Evolutionary conservation across 306 rosid species (phyloP), one percentile per base, ranked within the genome.

Genomic region (Gastrolobium bilobum): DNA sequence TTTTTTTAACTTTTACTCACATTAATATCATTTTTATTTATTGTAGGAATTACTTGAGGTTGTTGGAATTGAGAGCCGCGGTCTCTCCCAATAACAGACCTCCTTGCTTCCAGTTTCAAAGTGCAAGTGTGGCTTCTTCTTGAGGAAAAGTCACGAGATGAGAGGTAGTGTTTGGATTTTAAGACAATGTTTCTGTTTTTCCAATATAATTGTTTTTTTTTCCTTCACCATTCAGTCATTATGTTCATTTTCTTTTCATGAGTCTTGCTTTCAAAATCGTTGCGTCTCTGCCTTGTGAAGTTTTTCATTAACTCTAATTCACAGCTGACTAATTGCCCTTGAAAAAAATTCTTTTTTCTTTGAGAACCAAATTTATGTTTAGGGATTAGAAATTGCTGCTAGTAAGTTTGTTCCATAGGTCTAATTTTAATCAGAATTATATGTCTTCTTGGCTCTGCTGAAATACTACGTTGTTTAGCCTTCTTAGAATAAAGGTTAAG

Each of bases 41-140:
- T 26, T 84, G 65, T 89, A 92, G 92, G 96, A 90, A 88, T 81
- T 92, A 78, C 88, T 92, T 29, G 96, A 90, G 84, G 59, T 87
- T 7, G 97, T 90, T 63, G 97, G 94, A 81, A 89, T 89, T 74
- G 94, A 93, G 84, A 93, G 85, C 79, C 89, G 96, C 37, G 97
- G 96, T 75, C 96, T 93, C 61, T 85, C 97, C 26, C 93, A 88
- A 70, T 92, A 93, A 71, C 40, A 82, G 87, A 88, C 90, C 43
- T 84, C 94, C 31, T 78, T 82, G 85, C 96, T 93, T 88, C 97
- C 96, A 5, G 84, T 88, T 70, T 89, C 92, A 0, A 93, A 89
- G 83, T 89, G 90, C 85, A 90, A 90, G 81, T 88, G 87, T 61
- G 82, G 94, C 74, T 85, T 90, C 79, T 90, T 90, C 84, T 82